phyloP scores from a whole-genome alignment of 345 rosid species.

The Aquilaria yunnanensis region DNA sequence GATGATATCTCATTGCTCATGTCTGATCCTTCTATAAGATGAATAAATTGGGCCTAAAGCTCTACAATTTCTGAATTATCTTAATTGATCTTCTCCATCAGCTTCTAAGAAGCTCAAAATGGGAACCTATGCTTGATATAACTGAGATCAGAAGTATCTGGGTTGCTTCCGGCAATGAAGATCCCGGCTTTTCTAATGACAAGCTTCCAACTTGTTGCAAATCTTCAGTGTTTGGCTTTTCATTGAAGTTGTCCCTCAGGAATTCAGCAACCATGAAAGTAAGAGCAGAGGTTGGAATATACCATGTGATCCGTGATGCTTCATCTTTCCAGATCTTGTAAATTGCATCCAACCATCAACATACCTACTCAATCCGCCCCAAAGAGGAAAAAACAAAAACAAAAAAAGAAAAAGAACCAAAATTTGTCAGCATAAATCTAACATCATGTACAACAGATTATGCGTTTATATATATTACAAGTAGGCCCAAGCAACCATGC shows the following conservation, averaged over 20 bases:
- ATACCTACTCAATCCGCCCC: constrained; percentile 36
- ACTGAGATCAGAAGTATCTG: too few species aligned
- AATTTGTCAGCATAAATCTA: not conserved
- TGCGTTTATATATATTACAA: too few species aligned
- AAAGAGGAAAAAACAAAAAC: too few species aligned
- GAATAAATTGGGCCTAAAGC: too few species aligned
- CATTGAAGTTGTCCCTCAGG: constrained; percentile 66
- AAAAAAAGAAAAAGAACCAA: not conserved
- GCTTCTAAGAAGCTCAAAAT: too few species aligned
- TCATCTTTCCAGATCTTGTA: constrained; percentile 51
- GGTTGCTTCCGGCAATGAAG: constrained; percentile 31
- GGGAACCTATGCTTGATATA: too few species aligned
- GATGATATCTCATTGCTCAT: too few species aligned
- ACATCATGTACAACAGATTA: too few species aligned
- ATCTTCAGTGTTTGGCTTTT: constrained; percentile 16
- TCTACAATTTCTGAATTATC: too few species aligned
- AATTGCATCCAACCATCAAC: constrained; percentile 71
- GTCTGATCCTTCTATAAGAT: too few species aligned
- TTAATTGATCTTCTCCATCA: too few species aligned
- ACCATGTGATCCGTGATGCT: constrained; percentile 87
- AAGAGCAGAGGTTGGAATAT: constrained; percentile 90
- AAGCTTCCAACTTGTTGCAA: constrained; percentile 31
- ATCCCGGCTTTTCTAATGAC: constrained; percentile 46
- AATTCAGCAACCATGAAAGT: constrained; percentile 97
- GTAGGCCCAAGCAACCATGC: too few species aligned